A percentile compares a stretch with the other conserved stretches of the same genome.
Conservation (phyloP, 2,329 filamentous ascomycete genomes). For the Ascochyta clinopodiicola region DNA sequence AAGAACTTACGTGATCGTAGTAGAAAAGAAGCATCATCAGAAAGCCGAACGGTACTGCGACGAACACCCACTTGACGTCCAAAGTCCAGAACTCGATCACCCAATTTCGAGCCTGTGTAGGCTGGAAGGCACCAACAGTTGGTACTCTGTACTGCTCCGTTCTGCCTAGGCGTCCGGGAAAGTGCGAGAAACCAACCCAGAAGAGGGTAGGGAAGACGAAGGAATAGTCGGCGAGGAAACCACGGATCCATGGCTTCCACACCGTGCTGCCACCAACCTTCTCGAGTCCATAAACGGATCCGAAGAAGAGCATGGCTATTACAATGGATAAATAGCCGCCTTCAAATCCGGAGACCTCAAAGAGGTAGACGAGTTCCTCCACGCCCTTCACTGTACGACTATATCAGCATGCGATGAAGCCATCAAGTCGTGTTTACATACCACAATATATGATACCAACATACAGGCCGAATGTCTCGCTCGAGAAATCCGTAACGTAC, state of each 20-base stretch:
- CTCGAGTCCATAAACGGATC: slow-evolving; percentile 59
- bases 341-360: slow-evolving; percentile 48
- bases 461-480: slow-evolving; percentile 61
- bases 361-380: slow-evolving; percentile 61
- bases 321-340: slow-evolving; percentile 59
- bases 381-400: slow-evolving; percentile 58
- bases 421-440: slow-evolving; percentile 30
- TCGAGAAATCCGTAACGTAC: slow-evolving; percentile 64
- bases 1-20: slow-evolving; percentile 58
- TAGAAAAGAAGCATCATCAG: slow-evolving; percentile 63
- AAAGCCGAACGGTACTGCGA: slow-evolving; percentile 61
- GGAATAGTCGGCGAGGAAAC: slow-evolving; percentile 60
- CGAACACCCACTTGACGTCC: slow-evolving; percentile 60
- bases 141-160: slow-evolving; percentile 53
- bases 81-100: slow-evolving; percentile 62
- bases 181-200: slow-evolving; percentile 62
- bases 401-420: not conserved
- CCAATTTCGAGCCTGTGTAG: slow-evolving; percentile 56
- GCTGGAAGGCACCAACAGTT: slow-evolving; percentile 55
- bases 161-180: slow-evolving; percentile 55
- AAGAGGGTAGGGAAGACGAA: slow-evolving; percentile 57
- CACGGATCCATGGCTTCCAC: slow-evolving; percentile 54
- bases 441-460: slow-evolving; percentile 64
- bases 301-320: slow-evolving; percentile 61
- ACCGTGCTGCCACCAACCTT: slow-evolving; percentile 55